Evolutionary conservation across 2,329 filamentous ascomycete species (phyloP).

Genomic region (Penicillium digitatum): DNA sequence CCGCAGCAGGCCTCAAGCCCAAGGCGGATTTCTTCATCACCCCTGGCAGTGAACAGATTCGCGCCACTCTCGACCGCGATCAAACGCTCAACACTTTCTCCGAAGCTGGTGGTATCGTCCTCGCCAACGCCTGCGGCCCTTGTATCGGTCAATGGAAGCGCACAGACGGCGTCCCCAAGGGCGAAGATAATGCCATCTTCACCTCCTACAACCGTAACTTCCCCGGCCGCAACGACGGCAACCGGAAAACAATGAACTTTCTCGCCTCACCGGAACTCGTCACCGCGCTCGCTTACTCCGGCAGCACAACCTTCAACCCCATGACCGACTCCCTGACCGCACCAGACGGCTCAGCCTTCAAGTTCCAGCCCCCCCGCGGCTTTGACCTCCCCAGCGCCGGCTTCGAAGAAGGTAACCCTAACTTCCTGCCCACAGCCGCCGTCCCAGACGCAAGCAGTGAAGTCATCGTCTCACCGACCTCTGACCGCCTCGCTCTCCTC

Average conservation of each 20-base stretch:
- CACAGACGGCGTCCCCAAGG: conserved; percentile 78
- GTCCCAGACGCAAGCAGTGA: conserved; percentile 65
- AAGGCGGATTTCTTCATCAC: conserved; percentile 93
- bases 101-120: conserved; percentile 77
- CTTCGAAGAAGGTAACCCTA: conserved; percentile 74
- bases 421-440: conserved; percentile 69
- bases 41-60: conserved; percentile 93
- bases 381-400: conserved; percentile 63
- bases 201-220: conserved; percentile 99
- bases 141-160: conserved; percentile 88
- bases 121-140: conserved; percentile 92
- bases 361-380: conserved; percentile 70
- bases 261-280: conserved; percentile 94
- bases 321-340: conserved; percentile 80
- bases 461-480: conserved; percentile 80
- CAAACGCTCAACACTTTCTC: conserved; percentile 81
- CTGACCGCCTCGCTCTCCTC: conserved; percentile 81
- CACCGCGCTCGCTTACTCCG: conserved; percentile 91
- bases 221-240: conserved; percentile 92
- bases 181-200: conserved; percentile 87
- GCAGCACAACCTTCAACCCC: conserved; percentile 91
- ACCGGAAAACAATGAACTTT: conserved; percentile 97
- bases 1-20: conserved; percentile 82
- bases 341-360: conserved; percentile 75
- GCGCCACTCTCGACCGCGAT: conserved; percentile 87